Percentiles rank a stretch among this genome's conserved stretches.
phyloP scores from a whole-genome alignment of 192 early-diverging fungal genomes.

The Jimgerdemannia flammicorona region DNA sequence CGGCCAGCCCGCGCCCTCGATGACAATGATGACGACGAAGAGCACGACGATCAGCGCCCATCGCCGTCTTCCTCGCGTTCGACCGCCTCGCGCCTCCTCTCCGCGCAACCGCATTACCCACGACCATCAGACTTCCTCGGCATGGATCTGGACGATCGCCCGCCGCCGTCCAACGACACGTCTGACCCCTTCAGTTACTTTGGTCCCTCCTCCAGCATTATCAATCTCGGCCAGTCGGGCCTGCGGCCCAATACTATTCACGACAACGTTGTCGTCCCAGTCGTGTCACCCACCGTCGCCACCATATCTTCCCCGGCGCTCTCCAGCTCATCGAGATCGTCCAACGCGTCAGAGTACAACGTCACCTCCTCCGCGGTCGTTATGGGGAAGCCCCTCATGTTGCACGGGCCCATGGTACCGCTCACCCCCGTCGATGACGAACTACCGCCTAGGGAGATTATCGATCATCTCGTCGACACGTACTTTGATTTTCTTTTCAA shows the following conservation, averaged over 20 bases:
- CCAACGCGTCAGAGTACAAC: too few species aligned
- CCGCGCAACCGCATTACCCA: too few species aligned
- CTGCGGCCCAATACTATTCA: too few species aligned
- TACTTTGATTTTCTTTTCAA: conserved; percentile 45
- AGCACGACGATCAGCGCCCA: not conserved
- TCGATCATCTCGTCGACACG: conserved; percentile 43
- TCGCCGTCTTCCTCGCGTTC: not conserved
- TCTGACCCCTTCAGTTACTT: not conserved
- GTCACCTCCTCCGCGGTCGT: too few species aligned
- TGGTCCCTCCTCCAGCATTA: not conserved
- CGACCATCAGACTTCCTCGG: not conserved
- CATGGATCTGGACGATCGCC: not conserved
- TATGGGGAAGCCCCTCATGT: not conserved
- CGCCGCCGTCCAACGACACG: not conserved
- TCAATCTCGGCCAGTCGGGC: too few species aligned
- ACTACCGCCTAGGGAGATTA: conserved; percentile 36
- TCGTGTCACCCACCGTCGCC: not conserved
- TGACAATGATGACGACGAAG: not conserved
- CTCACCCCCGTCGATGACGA: conserved; percentile 2
- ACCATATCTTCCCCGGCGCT: not conserved
- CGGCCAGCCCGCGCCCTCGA: too few species aligned
- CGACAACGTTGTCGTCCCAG: too few species aligned
- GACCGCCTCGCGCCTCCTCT: not conserved
- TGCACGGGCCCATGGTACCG: conserved; percentile 1
- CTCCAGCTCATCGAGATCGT: not conserved